Evolutionary conservation across 345 rosid genomes (phyloP).

Genomic region (Arabis hirsuta): DNA sequence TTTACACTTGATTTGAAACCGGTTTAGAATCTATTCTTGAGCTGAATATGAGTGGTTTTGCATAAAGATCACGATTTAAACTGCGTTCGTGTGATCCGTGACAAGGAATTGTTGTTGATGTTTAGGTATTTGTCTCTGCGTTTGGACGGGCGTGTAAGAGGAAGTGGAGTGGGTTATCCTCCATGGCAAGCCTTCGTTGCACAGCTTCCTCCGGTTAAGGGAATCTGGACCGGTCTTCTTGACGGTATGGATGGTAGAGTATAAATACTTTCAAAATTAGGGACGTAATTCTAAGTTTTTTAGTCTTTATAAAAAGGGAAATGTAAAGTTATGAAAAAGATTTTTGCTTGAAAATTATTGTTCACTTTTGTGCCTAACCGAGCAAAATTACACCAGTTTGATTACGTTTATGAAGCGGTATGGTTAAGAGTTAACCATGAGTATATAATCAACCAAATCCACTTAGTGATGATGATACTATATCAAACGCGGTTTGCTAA

Average conservation of each 20-base stretch:
- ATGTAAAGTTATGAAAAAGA: conserved; percentile 12
- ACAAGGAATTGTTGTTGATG: neutral
- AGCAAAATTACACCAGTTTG: neutral
- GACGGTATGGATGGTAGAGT: conserved; percentile 97
- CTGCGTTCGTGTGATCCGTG: neutral
- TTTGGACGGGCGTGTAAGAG: conserved; percentile 93
- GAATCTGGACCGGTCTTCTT: conserved; percentile 91
- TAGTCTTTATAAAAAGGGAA: no score
- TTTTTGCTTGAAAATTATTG: neutral
- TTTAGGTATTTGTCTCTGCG: conserved; percentile 84
- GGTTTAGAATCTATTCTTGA: conserved; percentile 9
- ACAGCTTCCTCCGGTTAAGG: conserved; percentile 87
- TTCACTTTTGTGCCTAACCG: neutral
- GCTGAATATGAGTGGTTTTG: neutral
- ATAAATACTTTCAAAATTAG: conserved; percentile 12
- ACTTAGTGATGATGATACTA: no score
- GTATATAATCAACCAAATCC: neutral
- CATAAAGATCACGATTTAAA: neutral
- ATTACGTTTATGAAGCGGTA: neutral
- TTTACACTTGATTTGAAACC: conserved; percentile 6
- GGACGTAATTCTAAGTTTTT: neutral
- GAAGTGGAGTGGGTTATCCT: conserved; percentile 94
- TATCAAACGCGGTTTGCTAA: neutral
- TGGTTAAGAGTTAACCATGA: conserved; percentile 2
- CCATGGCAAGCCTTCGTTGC: conserved; percentile 97